phyloP scores from a whole-genome alignment of 257 asterid genomes.

The Solanum pimpinellifolium region DNA sequence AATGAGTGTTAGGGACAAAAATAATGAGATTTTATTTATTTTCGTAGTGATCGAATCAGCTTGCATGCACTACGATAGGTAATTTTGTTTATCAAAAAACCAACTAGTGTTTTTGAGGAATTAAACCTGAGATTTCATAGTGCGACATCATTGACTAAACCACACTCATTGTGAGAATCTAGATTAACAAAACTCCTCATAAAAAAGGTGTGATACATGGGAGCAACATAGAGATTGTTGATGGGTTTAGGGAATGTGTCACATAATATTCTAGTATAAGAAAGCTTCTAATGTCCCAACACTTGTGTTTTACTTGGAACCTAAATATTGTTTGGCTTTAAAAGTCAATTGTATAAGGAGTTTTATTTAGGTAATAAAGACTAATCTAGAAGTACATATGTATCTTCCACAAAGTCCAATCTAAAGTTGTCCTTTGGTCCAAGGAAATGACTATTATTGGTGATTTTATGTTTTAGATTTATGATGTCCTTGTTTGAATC shows the following conservation, averaged over 20 bases:
- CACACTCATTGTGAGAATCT: too few species aligned
- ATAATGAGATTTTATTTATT: too few species aligned
- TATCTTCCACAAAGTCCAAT: neutral
- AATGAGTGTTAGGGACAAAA: too few species aligned
- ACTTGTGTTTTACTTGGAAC: neutral
- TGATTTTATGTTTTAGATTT: neutral
- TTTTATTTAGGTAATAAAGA: neutral
- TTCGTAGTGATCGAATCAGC: rapidly evolving
- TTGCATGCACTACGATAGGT: too few species aligned
- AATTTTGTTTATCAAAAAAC: too few species aligned
- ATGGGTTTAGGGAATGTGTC: neutral
- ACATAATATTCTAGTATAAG: neutral
- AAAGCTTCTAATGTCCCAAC: neutral
- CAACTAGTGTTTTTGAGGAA: too few species aligned
- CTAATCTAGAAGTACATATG: neutral
- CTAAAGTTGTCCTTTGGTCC: neutral
- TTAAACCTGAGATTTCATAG: too few species aligned
- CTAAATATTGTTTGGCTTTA: neutral
- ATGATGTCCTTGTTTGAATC: neutral
- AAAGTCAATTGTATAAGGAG: neutral
- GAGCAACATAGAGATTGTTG: neutral
- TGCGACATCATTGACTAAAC: too few species aligned
- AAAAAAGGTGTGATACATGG: neutral
- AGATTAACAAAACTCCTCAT: neutral
- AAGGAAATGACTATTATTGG: neutral